Base-by-base conservation (phyloP, 176 grass and related monocot species). In the Tillandsia leiboldiana region DNA sequence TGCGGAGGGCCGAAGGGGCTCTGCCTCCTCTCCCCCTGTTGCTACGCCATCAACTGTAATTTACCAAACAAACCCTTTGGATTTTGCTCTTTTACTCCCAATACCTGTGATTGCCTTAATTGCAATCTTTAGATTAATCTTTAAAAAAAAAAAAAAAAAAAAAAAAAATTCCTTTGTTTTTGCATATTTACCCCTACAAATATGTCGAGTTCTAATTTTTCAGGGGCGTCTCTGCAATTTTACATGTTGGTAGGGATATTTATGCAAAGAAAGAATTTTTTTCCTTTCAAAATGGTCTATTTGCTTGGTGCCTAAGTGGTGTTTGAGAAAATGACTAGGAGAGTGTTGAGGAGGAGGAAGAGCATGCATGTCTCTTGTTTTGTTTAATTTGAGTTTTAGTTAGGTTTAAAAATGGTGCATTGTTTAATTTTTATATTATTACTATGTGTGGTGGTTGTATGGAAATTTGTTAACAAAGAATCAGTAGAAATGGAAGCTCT, bases 41-140 rank as follows among this genome's bases (percentile, higher is more conserved):
- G 92, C 86, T 96, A 96, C 80, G 68, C 92, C 67, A 96, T 96
- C 92, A 91, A 96, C 78, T 96, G 92, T 83, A 96, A 91, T 83
- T 89, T 96, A 24, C 92, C 92, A 78, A 96, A 96, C 77, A 81
- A 88, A 48, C 92, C 92, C 53, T 96, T 96, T 48, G 92, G 92
- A 8, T 96, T 87, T 80, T 96, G 92, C 76, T 86, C 92, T 26
- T 96, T 96, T 87, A 89, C 83, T 28, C 92, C 92, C 48, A 96
- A 82, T 70, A 71, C 88, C 13, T 96, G 92, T 80, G 68, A 84
- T 62, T 96, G 92, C 81, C 62, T 86, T 47, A 63, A 63, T 24
- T 96, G 92, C 67, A 86, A 80, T 74, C 56, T 84, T 75, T 96
- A 42, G 85, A 96, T 22, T 20, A 6, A 15, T 61, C 12, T 61